Base-by-base conservation (phyloP, 2,329 filamentous ascomycete species). In the Trichoderma sp. region DNA sequence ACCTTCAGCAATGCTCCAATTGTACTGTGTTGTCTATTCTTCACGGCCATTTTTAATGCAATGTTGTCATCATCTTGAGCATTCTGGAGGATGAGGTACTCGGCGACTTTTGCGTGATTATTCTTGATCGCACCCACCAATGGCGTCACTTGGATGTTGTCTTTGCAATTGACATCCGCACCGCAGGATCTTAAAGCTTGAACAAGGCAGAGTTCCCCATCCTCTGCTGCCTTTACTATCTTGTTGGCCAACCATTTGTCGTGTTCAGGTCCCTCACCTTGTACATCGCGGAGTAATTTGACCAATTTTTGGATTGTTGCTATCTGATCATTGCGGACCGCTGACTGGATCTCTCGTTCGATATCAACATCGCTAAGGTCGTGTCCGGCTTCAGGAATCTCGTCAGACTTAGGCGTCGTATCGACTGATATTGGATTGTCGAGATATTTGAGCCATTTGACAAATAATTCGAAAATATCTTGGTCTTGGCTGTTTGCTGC, bases 181-280 rank as follows among this genome's bases (percentile, higher is more conserved):
- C 59, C 59, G 1, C 28, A 11, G 1, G 26, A 24, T 7, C 11
- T 51, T 5, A 61, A 26, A 2, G n/a, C 43, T 7, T 61, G 43
- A 4, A 61, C 43, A 7, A 51, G 28, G 6, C 21, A 26, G 28
- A 61, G 39, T n/a, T n/a, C 59, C 1, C 59, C 59, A 0, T 16
- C 1, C 28, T 18, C 3, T 1, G 59, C 26, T 6, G 59, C 59
- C 3, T 18, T 4, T 21, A 51, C 18, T 14, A 61, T 61, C 5
- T 13, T 6, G 2, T 2, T 6, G 18, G 1, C 18, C 3, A 60
- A 4, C 58, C 58, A 60, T 2, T 8, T 1, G 0, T 11, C 16
- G 5, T 10, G 13, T 0, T 5, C 1, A 16, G 4, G 0, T 5
- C 51, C 8, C 0, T 14, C 5, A 1, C 18, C 2, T 16, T 60